phyloP scores from a whole-genome alignment of 2,329 filamentous ascomycete species.

The Torrubiella hemipterigena region DNA sequence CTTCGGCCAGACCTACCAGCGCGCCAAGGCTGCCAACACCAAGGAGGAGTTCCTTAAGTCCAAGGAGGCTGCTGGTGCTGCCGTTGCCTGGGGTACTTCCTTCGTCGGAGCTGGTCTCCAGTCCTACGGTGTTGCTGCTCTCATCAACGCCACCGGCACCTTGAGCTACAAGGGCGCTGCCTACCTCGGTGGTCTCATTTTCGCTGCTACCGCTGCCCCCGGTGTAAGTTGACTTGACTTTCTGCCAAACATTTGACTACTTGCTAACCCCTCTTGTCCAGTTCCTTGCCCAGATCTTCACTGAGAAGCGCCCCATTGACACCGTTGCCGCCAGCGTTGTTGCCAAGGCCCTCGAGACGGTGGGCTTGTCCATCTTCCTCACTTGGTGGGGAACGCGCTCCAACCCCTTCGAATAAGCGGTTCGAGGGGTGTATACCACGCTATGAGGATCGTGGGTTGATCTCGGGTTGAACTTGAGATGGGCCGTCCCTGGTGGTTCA shows the following conservation, averaged over 20 bases:
- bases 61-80: constrained; percentile 81
- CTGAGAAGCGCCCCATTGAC: constrained; percentile 86
- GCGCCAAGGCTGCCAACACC: constrained; percentile 80
- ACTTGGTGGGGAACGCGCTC: constrained; percentile 97
- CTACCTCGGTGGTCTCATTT: constrained; percentile 84
- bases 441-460: not conserved
- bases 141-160: constrained; percentile 91
- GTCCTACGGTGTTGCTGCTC: constrained; percentile 77
- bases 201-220: constrained; percentile 80
- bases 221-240: constrained; percentile 52
- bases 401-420: constrained; percentile 83
- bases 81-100: constrained; percentile 81
- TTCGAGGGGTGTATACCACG: constrained; percentile 2
- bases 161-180: constrained; percentile 95
- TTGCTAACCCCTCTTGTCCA: constrained; percentile 22
- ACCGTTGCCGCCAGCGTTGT: constrained; percentile 76
- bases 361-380: constrained; percentile 82
- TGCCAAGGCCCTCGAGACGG: constrained; percentile 81
- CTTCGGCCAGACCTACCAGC: constrained; percentile 90
- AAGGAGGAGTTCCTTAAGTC: constrained; percentile 95
- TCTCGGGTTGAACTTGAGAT: too few relatives aligned
- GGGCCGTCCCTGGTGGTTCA: not conserved
- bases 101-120: constrained; percentile 81
- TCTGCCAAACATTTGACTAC: constrained; percentile 2
- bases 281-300: constrained; percentile 78